phyloP scores from a whole-genome alignment of 2,329 filamentous ascomycete genomes.

The Xylaria sp. region DNA sequence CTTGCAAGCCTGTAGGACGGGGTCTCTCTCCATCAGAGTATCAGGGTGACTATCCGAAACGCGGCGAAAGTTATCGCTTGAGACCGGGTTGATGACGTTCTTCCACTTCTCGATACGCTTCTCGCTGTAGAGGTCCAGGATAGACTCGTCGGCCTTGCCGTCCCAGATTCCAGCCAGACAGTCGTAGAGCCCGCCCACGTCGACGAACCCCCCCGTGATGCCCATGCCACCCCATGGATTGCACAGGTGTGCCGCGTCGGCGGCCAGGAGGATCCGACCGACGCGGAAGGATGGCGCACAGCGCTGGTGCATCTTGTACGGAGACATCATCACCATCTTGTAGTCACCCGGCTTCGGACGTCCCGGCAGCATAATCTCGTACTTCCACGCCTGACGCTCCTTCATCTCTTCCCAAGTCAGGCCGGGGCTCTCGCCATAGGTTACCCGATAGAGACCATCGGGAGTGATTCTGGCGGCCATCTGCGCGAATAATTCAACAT shows the following conservation, averaged over 20 bases:
- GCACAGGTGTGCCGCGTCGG: constrained; percentile 69
- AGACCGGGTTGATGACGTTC: constrained; percentile 57
- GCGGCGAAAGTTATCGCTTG: constrained; percentile 57
- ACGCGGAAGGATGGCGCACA: constrained; percentile 68
- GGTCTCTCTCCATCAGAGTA: constrained; percentile 54
- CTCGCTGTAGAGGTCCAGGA: constrained; percentile 59
- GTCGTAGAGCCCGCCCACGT: constrained; percentile 70
- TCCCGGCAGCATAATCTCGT: constrained; percentile 68
- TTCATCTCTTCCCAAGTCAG: constrained; percentile 65
- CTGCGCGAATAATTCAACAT: constrained; percentile 46
- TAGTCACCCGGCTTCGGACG: constrained; percentile 69
- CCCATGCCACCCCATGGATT: constrained; percentile 70
- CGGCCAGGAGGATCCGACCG: constrained; percentile 66
- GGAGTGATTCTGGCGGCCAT: constrained; percentile 70
- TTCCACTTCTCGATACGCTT: constrained; percentile 60
- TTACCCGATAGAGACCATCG: constrained; percentile 71
- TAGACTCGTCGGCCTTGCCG: constrained; percentile 56
- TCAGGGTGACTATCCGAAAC: constrained; percentile 56
- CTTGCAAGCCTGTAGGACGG: constrained; percentile 55
- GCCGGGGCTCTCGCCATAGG: constrained; percentile 68
- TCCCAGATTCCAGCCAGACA: constrained; percentile 63
- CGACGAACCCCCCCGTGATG: constrained; percentile 72
- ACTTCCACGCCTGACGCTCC: constrained; percentile 65
- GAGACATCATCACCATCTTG: constrained; percentile 66
- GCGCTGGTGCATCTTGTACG: constrained; percentile 71